Evolutionary conservation across 176 grass and related monocot genomes (phyloP).

Genomic region (Eragrostis nindensis): DNA sequence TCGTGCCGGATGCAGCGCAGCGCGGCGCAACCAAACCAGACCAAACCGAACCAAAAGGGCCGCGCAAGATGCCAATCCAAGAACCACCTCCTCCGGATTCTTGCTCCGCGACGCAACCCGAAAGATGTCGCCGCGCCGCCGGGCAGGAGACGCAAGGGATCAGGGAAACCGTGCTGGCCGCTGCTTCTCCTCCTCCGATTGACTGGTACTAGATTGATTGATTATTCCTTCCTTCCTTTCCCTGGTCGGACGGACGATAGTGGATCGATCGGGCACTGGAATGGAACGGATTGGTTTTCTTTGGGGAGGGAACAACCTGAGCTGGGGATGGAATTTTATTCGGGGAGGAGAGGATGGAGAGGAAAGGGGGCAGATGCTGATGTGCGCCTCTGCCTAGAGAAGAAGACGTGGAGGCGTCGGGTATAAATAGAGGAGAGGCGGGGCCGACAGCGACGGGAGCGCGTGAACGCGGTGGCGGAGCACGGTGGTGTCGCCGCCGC

Average conservation of each 20-base stretch:
- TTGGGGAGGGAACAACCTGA: neutral
- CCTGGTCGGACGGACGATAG: neutral
- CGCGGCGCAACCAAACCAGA: no score
- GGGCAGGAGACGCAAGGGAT: conserved; percentile 13
- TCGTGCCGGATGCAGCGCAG: conserved; percentile 16
- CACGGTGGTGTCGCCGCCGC: conserved; percentile 10
- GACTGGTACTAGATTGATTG: neutral
- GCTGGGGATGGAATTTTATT: conserved; percentile 16
- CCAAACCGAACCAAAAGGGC: no score
- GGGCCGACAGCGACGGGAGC: conserved; percentile 34
- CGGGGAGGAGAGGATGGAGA: neutral
- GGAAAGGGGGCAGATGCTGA: conserved; percentile 45
- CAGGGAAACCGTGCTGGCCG: neutral
- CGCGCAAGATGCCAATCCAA: neutral
- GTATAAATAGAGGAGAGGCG: conserved; percentile 61
- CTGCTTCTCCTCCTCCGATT: neutral
- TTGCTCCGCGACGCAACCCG: conserved; percentile 12
- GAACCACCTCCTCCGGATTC: neutral
- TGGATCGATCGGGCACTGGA: neutral
- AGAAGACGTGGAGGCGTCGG: neutral
- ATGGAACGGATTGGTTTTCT: neutral
- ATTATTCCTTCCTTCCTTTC: neutral
- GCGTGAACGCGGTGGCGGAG: conserved; percentile 27
- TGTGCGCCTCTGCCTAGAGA: conserved; percentile 73
- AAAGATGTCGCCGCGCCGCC: neutral